These are phyloP conservation scores for Dillenia suffruticosa DNA, from an alignment of 164 flowering plant genomes.

Conservation along the genomic window DNA sequence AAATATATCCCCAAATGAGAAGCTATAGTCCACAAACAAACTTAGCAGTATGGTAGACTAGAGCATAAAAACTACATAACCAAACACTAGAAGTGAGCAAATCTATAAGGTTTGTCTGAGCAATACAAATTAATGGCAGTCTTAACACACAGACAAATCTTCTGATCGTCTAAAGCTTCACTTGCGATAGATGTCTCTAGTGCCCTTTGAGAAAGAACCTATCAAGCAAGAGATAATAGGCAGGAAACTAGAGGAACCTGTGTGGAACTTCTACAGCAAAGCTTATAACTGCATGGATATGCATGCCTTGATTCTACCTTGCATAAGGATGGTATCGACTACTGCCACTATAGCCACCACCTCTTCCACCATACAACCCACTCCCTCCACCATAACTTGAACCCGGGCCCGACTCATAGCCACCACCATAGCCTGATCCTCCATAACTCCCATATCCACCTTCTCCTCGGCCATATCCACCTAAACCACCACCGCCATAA, in stretches of 20 bases:
- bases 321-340: constrained; percentile 89
- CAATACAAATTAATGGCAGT: not conserved
- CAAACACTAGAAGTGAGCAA: too few species aligned
- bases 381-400: constrained; percentile 68
- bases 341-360: constrained; percentile 79
- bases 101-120: not conserved
- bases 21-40: too few species aligned
- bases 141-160: not conserved
- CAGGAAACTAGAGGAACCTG: constrained; percentile 30
- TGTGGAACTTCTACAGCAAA: constrained; percentile 36
- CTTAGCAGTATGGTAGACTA: too few species aligned
- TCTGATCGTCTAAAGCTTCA: constrained; percentile 9
- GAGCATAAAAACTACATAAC: too few species aligned
- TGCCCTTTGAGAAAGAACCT: constrained; percentile 8
- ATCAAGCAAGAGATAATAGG: not conserved
- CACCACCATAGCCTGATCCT: constrained; percentile 48
- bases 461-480: constrained; percentile 50
- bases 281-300: constrained; percentile 26
- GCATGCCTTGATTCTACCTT: constrained; percentile 43
- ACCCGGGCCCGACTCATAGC: constrained; percentile 77
- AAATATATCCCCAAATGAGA: too few species aligned
- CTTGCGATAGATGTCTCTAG: constrained; percentile 6
- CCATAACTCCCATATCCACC: constrained; percentile 63
- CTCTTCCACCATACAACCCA: constrained; percentile 79
- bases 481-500: constrained; percentile 46